Conservation (phyloP, 73 alveolate genomes). For the Diophrys appendiculata region DNA sequence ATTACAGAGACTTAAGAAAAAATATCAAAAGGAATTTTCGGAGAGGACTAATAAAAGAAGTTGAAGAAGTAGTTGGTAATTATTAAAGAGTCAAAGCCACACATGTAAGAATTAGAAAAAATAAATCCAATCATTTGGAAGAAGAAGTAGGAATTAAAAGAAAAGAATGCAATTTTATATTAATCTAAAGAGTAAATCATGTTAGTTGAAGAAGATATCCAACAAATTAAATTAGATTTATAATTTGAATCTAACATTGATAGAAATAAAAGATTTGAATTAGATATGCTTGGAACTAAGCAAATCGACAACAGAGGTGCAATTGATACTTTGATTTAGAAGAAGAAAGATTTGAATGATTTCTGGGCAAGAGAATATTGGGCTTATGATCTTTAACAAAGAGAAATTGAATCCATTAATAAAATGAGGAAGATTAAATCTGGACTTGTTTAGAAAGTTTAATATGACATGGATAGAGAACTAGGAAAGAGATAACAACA, state of each 20-base stretch:
- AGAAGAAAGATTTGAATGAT: not conserved
- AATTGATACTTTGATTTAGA: not conserved
- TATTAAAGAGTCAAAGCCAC: not conserved
- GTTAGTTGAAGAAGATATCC: not conserved
- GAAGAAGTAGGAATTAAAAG: not conserved
- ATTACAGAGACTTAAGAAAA: not conserved
- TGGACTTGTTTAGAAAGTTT: too few relatives aligned
- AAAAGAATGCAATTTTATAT: not conserved
- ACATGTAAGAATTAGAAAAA: not conserved
- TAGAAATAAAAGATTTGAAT: not conserved
- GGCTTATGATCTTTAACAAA: not conserved
- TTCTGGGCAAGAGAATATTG: not conserved
- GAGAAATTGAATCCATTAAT: not conserved
- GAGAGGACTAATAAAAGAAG: not conserved
- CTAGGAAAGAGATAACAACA: too few relatives aligned
- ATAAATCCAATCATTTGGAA: not conserved
- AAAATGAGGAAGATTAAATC: too few relatives aligned
- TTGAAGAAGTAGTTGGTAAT: not conserved
- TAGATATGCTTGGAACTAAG: not conserved
- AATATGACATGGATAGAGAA: too few relatives aligned
- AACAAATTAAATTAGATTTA: not conserved
- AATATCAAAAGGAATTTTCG: not conserved
- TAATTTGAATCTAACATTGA: not conserved
- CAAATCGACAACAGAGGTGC: not conserved
- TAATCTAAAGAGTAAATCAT: too few relatives aligned